A percentile compares a stretch with the other conserved stretches of the same genome.
Conservation (phyloP, 2,329 filamentous ascomycete species). For the Microcyclosporella mali region DNA sequence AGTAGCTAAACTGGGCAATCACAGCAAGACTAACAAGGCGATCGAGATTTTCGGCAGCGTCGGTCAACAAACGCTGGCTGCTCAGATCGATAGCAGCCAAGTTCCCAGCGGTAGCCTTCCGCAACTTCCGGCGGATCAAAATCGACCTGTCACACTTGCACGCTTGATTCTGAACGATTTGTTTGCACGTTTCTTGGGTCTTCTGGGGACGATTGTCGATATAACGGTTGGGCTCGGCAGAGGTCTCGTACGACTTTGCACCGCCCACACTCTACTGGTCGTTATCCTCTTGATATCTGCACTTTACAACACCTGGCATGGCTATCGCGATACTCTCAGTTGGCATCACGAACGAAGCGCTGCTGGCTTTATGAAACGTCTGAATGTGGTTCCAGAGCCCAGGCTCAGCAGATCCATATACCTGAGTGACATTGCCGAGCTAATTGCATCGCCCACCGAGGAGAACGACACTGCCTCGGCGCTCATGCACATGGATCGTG, state of each 20-base stretch:
- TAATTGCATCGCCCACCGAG: conserved; percentile 32
- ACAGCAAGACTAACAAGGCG: conserved; percentile 69
- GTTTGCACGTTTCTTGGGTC: conserved; percentile 20
- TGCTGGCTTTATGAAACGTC: conserved; percentile 68
- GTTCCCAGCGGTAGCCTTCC: conserved; percentile 13
- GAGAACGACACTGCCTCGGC: not conserved
- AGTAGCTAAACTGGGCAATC: conserved; percentile 65
- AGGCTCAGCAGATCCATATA: conserved; percentile 84
- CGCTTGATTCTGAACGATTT: conserved; percentile 29
- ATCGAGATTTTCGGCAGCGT: conserved; percentile 73
- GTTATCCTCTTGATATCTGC: conserved; percentile 61
- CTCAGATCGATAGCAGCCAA: conserved; percentile 35
- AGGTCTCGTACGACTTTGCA: conserved; percentile 24
- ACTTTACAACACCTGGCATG: conserved; percentile 67
- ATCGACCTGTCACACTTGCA: conserved; percentile 18
- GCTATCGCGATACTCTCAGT: conserved; percentile 62
- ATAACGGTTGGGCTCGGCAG: conserved; percentile 36
- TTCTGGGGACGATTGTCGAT: conserved; percentile 34
- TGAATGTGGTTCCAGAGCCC: conserved; percentile 72
- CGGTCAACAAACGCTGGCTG: conserved; percentile 56
- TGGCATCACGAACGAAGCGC: conserved; percentile 87
- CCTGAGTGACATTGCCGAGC: conserved; percentile 68
- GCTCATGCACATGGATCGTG: not conserved
- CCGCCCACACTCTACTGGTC: conserved; percentile 68
- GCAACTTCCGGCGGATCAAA: conserved; percentile 7